Evolutionary conservation across 2,329 filamentous ascomycete species (phyloP).

Genomic region (Myotisia sp.): DNA sequence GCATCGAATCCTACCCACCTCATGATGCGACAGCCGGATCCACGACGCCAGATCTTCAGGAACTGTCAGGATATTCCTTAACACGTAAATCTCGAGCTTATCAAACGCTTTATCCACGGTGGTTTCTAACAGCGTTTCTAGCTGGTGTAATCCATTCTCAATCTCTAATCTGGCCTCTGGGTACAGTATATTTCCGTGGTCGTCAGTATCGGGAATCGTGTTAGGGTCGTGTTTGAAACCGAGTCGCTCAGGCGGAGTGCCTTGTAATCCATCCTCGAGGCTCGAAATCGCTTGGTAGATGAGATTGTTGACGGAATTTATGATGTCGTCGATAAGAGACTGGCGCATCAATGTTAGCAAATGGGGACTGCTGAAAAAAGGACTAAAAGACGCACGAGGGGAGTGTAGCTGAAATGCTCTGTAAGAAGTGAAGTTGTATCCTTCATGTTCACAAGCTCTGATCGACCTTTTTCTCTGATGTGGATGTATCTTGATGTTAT

Average conservation of each 20-base stretch:
- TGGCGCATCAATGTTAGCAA: constrained; percentile 28
- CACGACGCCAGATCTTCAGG: constrained; percentile 58
- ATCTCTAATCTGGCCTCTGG: constrained; percentile 55
- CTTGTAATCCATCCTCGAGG: constrained; percentile 67
- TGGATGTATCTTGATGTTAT: too few relatives aligned
- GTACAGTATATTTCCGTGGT: constrained; percentile 33
- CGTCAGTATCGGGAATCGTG: constrained; percentile 33
- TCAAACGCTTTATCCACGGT: constrained; percentile 77
- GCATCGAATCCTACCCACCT: constrained; percentile 33
- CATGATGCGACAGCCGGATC: constrained; percentile 74
- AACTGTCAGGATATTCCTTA: constrained; percentile 70
- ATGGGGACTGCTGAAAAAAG: constrained; percentile 1
- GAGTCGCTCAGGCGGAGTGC: constrained; percentile 57
- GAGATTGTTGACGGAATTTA: constrained; percentile 89
- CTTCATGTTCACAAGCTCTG: too few relatives aligned
- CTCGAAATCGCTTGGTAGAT: constrained; percentile 80
- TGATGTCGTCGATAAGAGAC: constrained; percentile 94
- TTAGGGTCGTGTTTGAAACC: constrained; percentile 52
- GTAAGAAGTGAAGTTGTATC: constrained; percentile 60
- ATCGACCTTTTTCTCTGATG: too few relatives aligned
- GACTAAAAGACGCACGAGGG: constrained; percentile 49
- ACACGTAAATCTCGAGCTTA: constrained; percentile 74
- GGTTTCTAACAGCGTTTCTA: constrained; percentile 67
- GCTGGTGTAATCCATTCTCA: constrained; percentile 71
- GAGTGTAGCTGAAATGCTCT: constrained; percentile 90